Percentiles rank a stretch among this genome's conserved stretches.
These are phyloP conservation scores for Lathyrus tuberosus DNA, from an alignment of 306 rosid genomes.

Conservation along the genomic window DNA sequence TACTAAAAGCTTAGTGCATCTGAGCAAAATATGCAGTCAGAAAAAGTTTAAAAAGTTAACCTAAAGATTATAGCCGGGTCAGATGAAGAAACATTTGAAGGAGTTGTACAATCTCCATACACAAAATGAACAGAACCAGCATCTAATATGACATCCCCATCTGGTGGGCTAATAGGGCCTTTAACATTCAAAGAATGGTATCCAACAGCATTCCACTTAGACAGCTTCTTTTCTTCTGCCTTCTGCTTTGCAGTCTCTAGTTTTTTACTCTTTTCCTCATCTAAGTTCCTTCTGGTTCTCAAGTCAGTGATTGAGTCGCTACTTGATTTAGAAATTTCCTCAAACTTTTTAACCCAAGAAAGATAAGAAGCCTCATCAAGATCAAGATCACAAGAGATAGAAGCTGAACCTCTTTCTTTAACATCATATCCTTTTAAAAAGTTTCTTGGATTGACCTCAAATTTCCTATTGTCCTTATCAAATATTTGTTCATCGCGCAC, in stretches of 20 bases:
- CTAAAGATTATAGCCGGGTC: slow-evolving; percentile 78
- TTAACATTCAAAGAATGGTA: slow-evolving; percentile 67
- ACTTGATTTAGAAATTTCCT: slow-evolving; percentile 64
- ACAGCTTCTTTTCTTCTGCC: slow-evolving; percentile 77
- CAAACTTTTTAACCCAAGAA: slow-evolving; percentile 86
- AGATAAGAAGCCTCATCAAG: slow-evolving; percentile 81
- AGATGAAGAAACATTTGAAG: slow-evolving; percentile 57
- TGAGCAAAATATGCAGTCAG: slow-evolving; percentile 22
- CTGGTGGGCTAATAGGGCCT: slow-evolving; percentile 55
- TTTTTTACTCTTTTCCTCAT: slow-evolving; percentile 57
- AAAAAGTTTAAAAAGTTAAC: slow-evolving; percentile 40
- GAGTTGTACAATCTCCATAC: slow-evolving; percentile 86
- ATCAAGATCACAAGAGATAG: slow-evolving; percentile 50
- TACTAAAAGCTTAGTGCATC: slow-evolving; percentile 17
- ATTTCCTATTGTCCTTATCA: slow-evolving; percentile 63
- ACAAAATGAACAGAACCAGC: slow-evolving; percentile 82
- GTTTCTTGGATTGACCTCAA: slow-evolving; percentile 64
- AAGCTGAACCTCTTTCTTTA: slow-evolving; percentile 46
- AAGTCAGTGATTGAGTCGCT: slow-evolving; percentile 47
- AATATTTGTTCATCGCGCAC: slow-evolving; percentile 50
- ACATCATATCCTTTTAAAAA: slow-evolving; percentile 46
- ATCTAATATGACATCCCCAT: slow-evolving; percentile 51
- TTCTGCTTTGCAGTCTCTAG: slow-evolving; percentile 73
- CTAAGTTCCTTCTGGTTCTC: slow-evolving; percentile 49
- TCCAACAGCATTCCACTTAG: slow-evolving; percentile 83